Base-by-base conservation (phyloP, 2,329 filamentous ascomycete species). In the Aspergillus unguis region DNA sequence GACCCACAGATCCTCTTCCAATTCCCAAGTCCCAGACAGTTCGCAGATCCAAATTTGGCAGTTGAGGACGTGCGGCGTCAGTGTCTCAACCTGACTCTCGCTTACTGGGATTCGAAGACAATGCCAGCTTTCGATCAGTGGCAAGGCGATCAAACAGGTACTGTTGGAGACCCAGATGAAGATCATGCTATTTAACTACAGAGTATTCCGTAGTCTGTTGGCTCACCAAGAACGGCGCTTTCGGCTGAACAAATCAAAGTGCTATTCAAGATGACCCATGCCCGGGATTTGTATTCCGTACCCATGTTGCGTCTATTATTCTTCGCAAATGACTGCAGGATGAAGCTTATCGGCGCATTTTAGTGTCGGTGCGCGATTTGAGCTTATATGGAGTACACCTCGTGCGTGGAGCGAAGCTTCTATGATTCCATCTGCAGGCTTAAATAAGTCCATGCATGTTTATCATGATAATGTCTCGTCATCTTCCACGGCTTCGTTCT, bases 41-140 rank as follows among this genome's bases (percentile, higher is more conserved):
- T 63, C 60, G 61, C 60, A 63, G 59, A 62, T 63, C 61, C 57
- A 62, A 62, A 62, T 63, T 60, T 62, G 17, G 17, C 17, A 17
- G 17, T 17, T 17, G 52, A 60, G 44, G 49, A 49, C 11, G 31
- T 40, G 48, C 33, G n/a, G 17, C 17, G 17, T 17, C 17, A 17
- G 37, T 41, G 17, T 28, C 23, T 17, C 6, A 25, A 29, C 9
- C 37, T 41, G 48, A 40, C 43, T 52, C 47, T 37, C 23, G 9
- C 40, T 44, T 31, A 25, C 11, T 23, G 31, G 8, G 23, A 27
- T 35, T 53, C 10, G n/a, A 11, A 42, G 35, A 11, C 25, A 29
- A 33, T 28, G 6, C 17, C 17, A 17, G 17, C 17, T 17, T 17
- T 17, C 17, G 17, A 17, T 17, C 17, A 17, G 17, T 17, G 17